Base-by-base conservation (phyloP, 345 rosid species). In the Salix caprea region DNA sequence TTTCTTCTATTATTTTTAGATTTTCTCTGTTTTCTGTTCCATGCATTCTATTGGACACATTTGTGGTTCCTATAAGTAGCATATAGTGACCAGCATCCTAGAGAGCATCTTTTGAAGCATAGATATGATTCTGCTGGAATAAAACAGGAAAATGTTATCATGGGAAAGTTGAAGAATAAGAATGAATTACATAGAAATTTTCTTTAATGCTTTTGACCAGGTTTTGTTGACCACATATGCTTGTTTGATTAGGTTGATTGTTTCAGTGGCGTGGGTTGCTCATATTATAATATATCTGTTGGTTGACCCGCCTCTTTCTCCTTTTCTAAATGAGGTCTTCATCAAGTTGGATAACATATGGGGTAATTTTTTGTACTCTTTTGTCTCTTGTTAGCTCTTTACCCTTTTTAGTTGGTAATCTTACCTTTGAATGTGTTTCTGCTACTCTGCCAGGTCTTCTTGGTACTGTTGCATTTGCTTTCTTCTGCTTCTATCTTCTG, bases 251-350 rank as follows among this genome's bases (percentile, higher is more conserved):
- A 96, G 99, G 88, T 86, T 91, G 85, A 94, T 91, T 52, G 93
- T 96, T 83, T 96, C 97, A 5, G 87, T 96, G 81, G 97, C 99
- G 76, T 96, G 99, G 98, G 73, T 92, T 80, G 97, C 90, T 84
- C 99, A 96, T 81, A 96, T 94, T 72, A 80, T 94, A 80, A 89
- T 94, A 70, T 94, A 96, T 82, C 86, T 94, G 62, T 85, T 94
- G 82, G 82, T 94, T 65, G 88, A 85, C 62, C 98, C 97, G 8
- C 99, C 99, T 65, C 96, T 94, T 71, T 89, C 93, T 76, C 89
- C 99, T 77, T 92, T 96, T 82, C 84, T 91, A 76, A 96, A 96
- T 56, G 98, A 90, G 86, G 96, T 96, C 87, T 96, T 94, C 84
- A 91, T 96, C 86, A 94, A 96, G 87, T 90, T 94, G 90, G 99